Evolutionary conservation across 2,329 filamentous ascomycete genomes (phyloP).

Genomic region (Pseudogymnoascus sp.): DNA sequence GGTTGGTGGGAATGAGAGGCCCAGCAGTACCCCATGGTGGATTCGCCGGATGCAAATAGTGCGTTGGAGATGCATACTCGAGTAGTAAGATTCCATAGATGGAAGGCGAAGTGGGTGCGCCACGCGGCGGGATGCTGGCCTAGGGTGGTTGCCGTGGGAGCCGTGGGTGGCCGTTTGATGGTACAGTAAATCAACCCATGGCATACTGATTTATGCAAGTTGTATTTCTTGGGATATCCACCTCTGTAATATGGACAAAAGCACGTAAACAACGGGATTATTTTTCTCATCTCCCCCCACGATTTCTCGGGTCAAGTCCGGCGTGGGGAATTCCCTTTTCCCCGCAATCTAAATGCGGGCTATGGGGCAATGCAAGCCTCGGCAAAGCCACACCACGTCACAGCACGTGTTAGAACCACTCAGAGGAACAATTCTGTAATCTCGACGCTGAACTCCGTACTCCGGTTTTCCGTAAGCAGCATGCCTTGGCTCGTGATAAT

Average conservation of each 20-base stretch:
- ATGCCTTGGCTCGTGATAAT: neutral
- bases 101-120: neutral
- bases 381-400: neutral
- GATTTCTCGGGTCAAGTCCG: neutral
- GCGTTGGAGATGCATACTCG: neutral
- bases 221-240: neutral
- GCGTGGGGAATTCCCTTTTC: neutral
- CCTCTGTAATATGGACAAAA: neutral
- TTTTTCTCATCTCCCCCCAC: neutral
- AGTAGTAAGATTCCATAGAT: neutral
- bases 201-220: neutral
- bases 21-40: neutral
- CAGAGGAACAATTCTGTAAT: neutral
- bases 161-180: neutral
- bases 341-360: neutral
- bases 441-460: neutral
- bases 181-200: neutral
- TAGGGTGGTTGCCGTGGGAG: neutral
- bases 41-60: conserved; percentile 3
- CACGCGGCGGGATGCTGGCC: neutral
- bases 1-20: neutral
- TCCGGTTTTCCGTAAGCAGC: neutral
- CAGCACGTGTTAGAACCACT: neutral
- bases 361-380: neutral
- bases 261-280: neutral